phyloP scores from a whole-genome alignment of 164 flowering plant genomes.

The Nymphaea colorata region DNA sequence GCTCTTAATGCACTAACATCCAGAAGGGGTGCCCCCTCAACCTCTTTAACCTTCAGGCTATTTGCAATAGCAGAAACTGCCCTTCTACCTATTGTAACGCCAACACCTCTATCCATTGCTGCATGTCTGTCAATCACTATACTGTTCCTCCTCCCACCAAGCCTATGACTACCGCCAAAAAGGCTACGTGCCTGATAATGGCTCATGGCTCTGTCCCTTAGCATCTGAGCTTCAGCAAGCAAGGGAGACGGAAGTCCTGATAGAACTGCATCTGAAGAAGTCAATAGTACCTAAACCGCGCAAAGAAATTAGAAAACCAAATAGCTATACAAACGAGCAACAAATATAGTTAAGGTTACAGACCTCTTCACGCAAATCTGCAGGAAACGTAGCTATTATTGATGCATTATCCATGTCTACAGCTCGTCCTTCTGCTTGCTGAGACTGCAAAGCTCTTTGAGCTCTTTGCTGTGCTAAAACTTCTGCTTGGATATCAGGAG shows the following conservation, averaged over 20 bases:
- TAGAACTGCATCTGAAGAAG: constrained; percentile 86
- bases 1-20: constrained; percentile 73
- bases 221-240: constrained; percentile 96
- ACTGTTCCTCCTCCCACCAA: constrained; percentile 46
- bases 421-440: constrained; percentile 85
- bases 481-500: constrained; percentile 95
- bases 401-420: constrained; percentile 98
- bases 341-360: constrained; percentile 1
- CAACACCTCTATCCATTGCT: constrained; percentile 81
- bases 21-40: constrained; percentile 80
- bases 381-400: constrained; percentile 93
- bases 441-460: constrained; percentile 53
- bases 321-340: background rate
- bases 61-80: constrained; percentile 46
- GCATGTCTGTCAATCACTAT: constrained; percentile 69
- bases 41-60: constrained; percentile 56
- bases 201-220: constrained; percentile 89
- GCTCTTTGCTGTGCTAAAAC: constrained; percentile 92
- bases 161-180: constrained; percentile 67
- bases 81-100: constrained; percentile 61
- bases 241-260: constrained; percentile 81
- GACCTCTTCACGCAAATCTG: constrained; percentile 97
- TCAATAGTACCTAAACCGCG: constrained; percentile 66
- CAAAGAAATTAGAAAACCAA: background rate
- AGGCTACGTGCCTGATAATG: constrained; percentile 87